Evolutionary conservation across 371 early-diverging fungal genomes (phyloP), one percentile per base, ranked within the genome.

Genomic region (Encephalitozoon intestinalis): DNA sequence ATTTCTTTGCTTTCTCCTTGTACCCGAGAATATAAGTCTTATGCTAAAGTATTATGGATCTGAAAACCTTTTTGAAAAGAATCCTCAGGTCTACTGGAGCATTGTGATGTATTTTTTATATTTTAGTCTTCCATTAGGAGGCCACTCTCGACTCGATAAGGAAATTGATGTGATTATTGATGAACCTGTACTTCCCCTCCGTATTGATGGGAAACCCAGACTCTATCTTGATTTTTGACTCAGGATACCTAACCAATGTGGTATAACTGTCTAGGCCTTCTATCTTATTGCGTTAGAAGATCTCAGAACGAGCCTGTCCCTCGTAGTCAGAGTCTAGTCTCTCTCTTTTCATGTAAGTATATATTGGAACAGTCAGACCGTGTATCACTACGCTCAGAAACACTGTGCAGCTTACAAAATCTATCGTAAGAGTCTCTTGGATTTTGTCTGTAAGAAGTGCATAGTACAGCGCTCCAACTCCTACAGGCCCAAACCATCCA

Each of bases 401-500:
- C 12, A 81, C 81, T n/a, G 68, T 54, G 21, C 65, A 65, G 63
- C 63, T 76, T 4, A 70, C 75, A 54, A 58, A 78, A 34, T 71
- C 68, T 21, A 79, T 50, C n/a, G 73, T 63, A 26, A 70, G 44
- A 3, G 75, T 63, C 12, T 76, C 44, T 4, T 69, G 34, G 21
- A 49, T 70, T 5, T 37, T 66, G 53, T 81, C 81, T n/a, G 70
- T 70, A 37, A 81, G 49, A 25, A 81, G 34, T 50, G 71, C 70
- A 49, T 78, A 84, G 70, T 83, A 95, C 1, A 95, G 84, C 0
- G 95, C 94, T 54, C 86, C 89, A 18, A 89, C 90, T 11, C 95
- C 95, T 63, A 95, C 90, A 0, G 96, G 96, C 2, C 94, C 96
- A 80, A 94, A 95, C 92, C 92, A 94, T 0, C 96, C 96, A 26